These are phyloP conservation scores for Gossypium gossypioides DNA, from an alignment of 441 rosid species.

Conservation along the genomic window DNA sequence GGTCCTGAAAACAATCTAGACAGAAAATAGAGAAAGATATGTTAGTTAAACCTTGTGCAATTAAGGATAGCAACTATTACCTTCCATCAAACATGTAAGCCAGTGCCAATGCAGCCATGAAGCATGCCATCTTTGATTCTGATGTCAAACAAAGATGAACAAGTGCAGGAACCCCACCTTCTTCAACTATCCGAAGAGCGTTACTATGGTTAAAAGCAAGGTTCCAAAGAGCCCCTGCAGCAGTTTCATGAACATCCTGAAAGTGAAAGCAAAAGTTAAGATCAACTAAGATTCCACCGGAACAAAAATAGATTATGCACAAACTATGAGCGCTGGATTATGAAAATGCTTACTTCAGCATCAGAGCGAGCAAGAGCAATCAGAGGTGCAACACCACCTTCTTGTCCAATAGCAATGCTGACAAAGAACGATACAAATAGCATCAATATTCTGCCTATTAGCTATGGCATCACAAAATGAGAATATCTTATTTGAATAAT, in stretches of 20 bases:
- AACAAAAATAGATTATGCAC: background rate
- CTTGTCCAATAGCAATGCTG: slow-evolving; percentile 93
- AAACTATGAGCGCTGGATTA: background rate
- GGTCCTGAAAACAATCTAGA: background rate
- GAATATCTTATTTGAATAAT: background rate
- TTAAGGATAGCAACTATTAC: slow-evolving; percentile 22
- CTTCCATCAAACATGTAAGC: slow-evolving; percentile 98
- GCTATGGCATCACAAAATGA: background rate
- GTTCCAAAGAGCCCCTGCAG: slow-evolving; percentile 98
- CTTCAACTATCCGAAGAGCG: slow-evolving; percentile 88
- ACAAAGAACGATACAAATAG: slow-evolving; percentile 11
- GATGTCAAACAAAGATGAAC: slow-evolving; percentile 85
- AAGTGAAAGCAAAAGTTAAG: slow-evolving; percentile 13
- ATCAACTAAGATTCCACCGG: background rate
- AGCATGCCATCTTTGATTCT: slow-evolving; percentile 87
- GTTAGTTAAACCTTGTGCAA: background rate
- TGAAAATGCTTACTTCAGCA: slow-evolving; percentile 54
- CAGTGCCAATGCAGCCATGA: slow-evolving; percentile 92
- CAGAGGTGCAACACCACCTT: slow-evolving; percentile 91
- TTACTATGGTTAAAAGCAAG: slow-evolving; percentile 83
- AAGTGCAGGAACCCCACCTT: slow-evolving; percentile 88
- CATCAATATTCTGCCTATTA: slow-evolving; percentile 1
- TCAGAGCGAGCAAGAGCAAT: slow-evolving; percentile 79
- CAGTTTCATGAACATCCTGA: slow-evolving; percentile 98
- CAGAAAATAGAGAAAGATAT: background rate